Percentiles rank a stretch among this genome's conserved stretches.
These are phyloP conservation scores for Diophrys appendiculata DNA, from an alignment of 73 alveolate species.

Conservation along the genomic window DNA sequence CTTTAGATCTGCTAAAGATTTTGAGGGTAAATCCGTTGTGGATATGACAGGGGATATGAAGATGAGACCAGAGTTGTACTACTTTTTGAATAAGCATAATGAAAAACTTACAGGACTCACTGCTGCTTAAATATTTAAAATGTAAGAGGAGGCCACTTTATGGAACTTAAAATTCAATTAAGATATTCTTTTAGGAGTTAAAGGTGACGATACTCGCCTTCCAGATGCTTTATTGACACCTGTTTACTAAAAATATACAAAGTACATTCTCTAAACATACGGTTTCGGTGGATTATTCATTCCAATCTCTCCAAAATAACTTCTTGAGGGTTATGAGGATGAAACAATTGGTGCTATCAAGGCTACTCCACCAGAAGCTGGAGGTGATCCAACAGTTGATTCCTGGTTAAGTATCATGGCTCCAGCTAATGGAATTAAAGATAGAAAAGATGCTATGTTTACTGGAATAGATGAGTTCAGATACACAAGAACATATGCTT, in stretches of 20 bases:
- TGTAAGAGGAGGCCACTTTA: too few species aligned
- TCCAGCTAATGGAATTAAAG: conserved; percentile 14
- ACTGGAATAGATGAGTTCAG: conserved; percentile 31
- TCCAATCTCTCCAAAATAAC: conserved; percentile 38
- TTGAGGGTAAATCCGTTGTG: background rate
- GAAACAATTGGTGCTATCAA: conserved; percentile 15
- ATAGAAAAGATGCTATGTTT: conserved; percentile 41
- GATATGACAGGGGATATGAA: background rate
- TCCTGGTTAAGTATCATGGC: conserved; percentile 24
- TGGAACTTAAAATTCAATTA: too few species aligned
- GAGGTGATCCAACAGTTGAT: conserved; percentile 50
- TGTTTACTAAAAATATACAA: background rate
- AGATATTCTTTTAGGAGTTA: background rate
- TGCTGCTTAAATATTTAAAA: too few species aligned
- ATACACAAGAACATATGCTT: conserved; percentile 10
- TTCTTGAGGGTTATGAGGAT: conserved; percentile 46
- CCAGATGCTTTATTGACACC: background rate
- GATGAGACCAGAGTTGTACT: background rate
- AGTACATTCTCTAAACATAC: background rate
- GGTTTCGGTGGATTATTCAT: conserved; percentile 40
- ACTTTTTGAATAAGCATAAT: background rate
- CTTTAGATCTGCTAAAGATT: background rate
- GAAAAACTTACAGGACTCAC: background rate
- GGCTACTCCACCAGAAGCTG: conserved; percentile 28
- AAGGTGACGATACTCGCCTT: background rate